phyloP scores from a whole-genome alignment of 2,329 filamentous ascomycete genomes.

The Calonectria montana region DNA sequence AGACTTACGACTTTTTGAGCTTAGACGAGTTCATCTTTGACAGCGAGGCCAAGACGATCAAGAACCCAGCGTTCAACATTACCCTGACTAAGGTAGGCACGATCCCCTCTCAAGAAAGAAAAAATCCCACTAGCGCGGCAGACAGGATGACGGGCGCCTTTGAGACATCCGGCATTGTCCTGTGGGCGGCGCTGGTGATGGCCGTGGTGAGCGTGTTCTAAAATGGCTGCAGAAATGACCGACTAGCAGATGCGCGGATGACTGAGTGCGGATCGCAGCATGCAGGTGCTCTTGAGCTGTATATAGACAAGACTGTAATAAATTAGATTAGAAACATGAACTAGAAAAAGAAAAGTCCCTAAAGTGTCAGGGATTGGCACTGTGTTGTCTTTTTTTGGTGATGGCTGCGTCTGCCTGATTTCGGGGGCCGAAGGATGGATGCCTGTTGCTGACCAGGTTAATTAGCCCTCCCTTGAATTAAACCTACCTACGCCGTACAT shows the following conservation, averaged over 20 bases:
- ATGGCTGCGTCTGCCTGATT: constrained; percentile 16
- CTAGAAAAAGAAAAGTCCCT: background rate
- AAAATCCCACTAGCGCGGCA: constrained; percentile 28
- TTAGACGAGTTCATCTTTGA: constrained; percentile 47
- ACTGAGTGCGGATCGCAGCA: background rate
- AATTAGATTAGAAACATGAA: background rate
- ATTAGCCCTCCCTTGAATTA: constrained; percentile 13
- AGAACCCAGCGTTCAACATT: constrained; percentile 42
- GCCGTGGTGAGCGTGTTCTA: constrained; percentile 36
- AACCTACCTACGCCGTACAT: background rate
- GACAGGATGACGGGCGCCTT: constrained; percentile 5
- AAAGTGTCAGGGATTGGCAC: background rate
- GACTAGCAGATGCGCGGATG: background rate
- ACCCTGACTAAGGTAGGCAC: constrained; percentile 43
- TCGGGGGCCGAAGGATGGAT: constrained; percentile 12
- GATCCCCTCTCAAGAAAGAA: constrained; percentile 31
- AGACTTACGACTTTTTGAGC: constrained; percentile 46
- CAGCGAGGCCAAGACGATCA: constrained; percentile 28
- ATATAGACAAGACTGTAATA: background rate
- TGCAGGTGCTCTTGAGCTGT: background rate
- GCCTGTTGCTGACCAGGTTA: background rate
- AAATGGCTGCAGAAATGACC: constrained; percentile 27
- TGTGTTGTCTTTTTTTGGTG: background rate
- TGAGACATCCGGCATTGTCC: constrained; percentile 5
- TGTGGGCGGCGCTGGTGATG: constrained; percentile 8